These are phyloP conservation scores for Ailanthus altissimus DNA, from an alignment of 345 rosid species.

Conservation along the genomic window DNA sequence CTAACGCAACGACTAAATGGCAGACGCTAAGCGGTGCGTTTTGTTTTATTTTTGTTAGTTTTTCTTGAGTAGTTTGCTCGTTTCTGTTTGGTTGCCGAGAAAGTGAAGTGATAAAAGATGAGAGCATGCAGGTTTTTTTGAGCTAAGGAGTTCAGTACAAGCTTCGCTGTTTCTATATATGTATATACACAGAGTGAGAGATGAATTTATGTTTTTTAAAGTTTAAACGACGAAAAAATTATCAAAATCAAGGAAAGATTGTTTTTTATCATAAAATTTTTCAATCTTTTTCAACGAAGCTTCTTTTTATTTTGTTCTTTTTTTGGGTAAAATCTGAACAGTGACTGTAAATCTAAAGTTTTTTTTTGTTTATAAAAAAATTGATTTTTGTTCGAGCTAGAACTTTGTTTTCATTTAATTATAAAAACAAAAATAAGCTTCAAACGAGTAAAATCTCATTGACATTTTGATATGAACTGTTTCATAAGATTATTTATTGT, in stretches of 20 bases:
- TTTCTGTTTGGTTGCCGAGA: conserved; percentile 16
- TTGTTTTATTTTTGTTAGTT: not conserved
- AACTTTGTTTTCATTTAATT: not conserved
- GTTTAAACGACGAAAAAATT: not conserved
- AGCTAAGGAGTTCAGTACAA: not conserved
- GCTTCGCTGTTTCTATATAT: not conserved
- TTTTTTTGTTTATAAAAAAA: not conserved
- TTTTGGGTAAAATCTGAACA: not conserved
- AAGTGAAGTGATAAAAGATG: not conserved
- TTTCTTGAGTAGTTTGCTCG: conserved; percentile 1
- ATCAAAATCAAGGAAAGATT: not conserved
- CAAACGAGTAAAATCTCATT: not conserved
- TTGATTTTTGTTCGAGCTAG: no score
- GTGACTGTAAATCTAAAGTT: not conserved
- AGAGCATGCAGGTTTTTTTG: not conserved
- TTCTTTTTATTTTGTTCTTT: not conserved
- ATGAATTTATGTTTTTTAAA: not conserved
- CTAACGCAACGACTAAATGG: conserved; percentile 48
- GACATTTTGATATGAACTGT: not conserved
- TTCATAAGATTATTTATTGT: conserved; percentile 12
- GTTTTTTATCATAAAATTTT: not conserved
- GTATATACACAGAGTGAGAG: no score
- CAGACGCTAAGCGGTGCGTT: conserved; percentile 52
- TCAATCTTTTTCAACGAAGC: not conserved
- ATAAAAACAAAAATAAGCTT: not conserved